These are phyloP conservation scores for Daedaleopsis nitida DNA, from an alignment of 768 basidiomycete species.

Conservation along the genomic window DNA sequence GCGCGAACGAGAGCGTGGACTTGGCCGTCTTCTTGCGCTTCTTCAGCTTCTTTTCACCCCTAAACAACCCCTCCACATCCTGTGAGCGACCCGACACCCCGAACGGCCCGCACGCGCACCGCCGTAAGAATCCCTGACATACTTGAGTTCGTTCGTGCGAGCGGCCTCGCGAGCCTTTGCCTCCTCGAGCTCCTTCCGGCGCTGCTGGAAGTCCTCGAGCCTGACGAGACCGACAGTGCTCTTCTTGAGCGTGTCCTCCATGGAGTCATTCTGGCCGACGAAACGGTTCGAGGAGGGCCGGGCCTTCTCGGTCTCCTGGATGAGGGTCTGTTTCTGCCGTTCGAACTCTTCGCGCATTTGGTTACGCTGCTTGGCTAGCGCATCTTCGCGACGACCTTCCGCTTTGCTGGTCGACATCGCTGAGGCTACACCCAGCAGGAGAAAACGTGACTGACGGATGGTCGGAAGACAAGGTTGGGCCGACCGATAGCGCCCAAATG, in stretches of 20 bases:
- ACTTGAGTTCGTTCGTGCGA: constrained; percentile 82
- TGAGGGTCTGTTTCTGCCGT: constrained; percentile 77
- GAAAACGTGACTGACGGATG: constrained; percentile 17
- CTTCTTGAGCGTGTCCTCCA: constrained; percentile 91
- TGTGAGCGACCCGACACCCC: constrained; percentile 43
- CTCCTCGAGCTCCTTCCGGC: constrained; percentile 86
- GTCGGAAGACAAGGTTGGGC: constrained; percentile 3
- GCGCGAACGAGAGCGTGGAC: constrained; percentile 86
- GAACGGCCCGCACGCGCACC: constrained; percentile 19
- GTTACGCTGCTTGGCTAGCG: constrained; percentile 79
- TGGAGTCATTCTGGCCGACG: constrained; percentile 90
- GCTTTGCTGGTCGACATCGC: constrained; percentile 75
- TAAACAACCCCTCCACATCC: constrained; percentile 82
- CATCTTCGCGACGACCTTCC: constrained; percentile 86
- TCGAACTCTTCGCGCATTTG: constrained; percentile 82
- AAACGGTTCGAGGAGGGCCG: constrained; percentile 87
- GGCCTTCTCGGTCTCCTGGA: constrained; percentile 90
- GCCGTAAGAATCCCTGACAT: constrained; percentile 45
- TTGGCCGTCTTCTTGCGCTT: constrained; percentile 92
- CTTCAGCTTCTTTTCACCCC: constrained; percentile 85
- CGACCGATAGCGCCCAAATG: constrained; percentile 29
- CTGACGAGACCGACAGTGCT: constrained; percentile 90
- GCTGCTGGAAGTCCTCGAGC: constrained; percentile 91
- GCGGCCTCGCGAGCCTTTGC: constrained; percentile 90
- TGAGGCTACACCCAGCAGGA: constrained; percentile 8